Evolutionary conservation across 257 asterid genomes (phyloP).

Genomic region (Fraxinus pennsylvanica): DNA sequence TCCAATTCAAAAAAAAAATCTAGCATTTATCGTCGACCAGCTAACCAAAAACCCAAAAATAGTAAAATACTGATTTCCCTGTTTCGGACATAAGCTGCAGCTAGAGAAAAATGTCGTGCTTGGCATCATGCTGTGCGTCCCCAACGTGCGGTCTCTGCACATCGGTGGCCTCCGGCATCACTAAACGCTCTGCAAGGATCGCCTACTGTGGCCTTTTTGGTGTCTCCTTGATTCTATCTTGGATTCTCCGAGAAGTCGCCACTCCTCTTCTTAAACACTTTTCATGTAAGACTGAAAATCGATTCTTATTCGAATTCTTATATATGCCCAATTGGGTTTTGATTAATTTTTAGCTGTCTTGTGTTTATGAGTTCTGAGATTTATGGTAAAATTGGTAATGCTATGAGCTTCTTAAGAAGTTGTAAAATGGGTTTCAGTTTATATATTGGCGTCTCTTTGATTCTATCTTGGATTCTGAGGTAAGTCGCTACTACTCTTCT

Average conservation of each 20-base stretch:
- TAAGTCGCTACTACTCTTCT: no score
- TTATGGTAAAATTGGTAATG: neutral
- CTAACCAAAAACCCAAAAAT: no score
- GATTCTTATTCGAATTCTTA: neutral
- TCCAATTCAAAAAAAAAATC: no score
- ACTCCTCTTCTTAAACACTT: constrained; percentile 68
- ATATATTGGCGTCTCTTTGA: constrained; percentile 60
- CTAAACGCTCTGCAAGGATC: constrained; percentile 83
- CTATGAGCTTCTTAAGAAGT: constrained; percentile 18
- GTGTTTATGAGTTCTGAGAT: constrained; percentile 12
- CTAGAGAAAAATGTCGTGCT: constrained; percentile 65
- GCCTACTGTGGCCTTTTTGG: constrained; percentile 90
- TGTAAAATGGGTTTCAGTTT: constrained; percentile 17
- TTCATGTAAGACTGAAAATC: constrained; percentile 47
- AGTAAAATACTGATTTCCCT: neutral
- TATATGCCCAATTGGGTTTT: neutral
- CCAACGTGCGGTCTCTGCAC: constrained; percentile 94
- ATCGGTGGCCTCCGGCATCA: constrained; percentile 87
- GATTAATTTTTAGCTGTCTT: neutral
- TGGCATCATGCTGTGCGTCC: constrained; percentile 86
- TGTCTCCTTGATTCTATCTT: constrained; percentile 62
- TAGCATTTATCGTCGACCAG: no score
- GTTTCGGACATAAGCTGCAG: constrained; percentile 11
- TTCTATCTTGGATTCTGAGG: no score
- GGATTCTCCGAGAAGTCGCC: constrained; percentile 86